These are phyloP conservation scores for Pholiota molesta DNA, from an alignment of 768 basidiomycete species.

Conservation along the genomic window DNA sequence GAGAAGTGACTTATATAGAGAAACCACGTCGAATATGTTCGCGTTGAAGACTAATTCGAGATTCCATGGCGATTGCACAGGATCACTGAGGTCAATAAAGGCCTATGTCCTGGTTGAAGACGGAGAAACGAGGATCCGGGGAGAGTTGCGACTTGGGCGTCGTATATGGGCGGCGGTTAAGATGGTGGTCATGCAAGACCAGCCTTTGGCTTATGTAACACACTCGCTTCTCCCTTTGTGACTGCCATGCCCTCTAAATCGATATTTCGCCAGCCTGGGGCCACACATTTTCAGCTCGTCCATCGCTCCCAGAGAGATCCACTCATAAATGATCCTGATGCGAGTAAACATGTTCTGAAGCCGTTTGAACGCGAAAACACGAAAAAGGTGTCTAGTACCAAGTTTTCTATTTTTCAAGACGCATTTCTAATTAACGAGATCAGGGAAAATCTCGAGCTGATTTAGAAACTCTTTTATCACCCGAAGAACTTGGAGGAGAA, in stretches of 20 bases:
- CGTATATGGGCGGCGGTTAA: constrained; percentile 23
- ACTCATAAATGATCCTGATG: constrained; percentile 90
- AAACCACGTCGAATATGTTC: constrained; percentile 84
- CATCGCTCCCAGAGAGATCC: constrained; percentile 97
- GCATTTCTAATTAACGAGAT: constrained; percentile 15
- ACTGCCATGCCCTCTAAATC: constrained; percentile 63
- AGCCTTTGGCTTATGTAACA: constrained; percentile 37
- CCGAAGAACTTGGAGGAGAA: constrained; percentile 48
- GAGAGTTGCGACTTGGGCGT: constrained; percentile 22
- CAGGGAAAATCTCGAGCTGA: constrained; percentile 85
- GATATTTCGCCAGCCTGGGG: constrained; percentile 87
- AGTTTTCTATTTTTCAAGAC: constrained; percentile 10
- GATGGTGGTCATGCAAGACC: constrained; percentile 36
- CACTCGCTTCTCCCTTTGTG: constrained; percentile 25
- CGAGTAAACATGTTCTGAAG: constrained; percentile 88
- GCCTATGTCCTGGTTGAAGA: constrained; percentile 23
- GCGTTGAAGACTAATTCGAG: constrained; percentile 64
- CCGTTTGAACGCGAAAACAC: constrained; percentile 73
- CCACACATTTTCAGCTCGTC: constrained; percentile 95
- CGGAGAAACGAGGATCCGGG: constrained; percentile 19
- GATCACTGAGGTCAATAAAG: constrained; percentile 30
- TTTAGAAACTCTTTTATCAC: constrained; percentile 61
- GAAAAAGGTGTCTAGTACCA: constrained; percentile 52
- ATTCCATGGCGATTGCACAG: constrained; percentile 42
- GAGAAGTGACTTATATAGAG: constrained; percentile 76